Conservation (phyloP, 371 early-diverging fungal genomes). For the Rhizopus delemar region DNA sequence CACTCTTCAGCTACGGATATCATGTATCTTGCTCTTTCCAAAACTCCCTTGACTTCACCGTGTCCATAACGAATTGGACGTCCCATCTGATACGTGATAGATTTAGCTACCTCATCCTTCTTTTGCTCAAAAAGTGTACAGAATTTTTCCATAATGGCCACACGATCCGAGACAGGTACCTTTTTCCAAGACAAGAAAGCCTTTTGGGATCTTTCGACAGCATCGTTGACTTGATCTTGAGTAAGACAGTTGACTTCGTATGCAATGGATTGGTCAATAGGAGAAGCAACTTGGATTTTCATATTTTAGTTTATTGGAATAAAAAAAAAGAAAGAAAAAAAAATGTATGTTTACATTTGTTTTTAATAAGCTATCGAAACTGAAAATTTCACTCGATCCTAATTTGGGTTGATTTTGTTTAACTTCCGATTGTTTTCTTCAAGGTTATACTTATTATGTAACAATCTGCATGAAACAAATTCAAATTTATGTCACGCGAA, state of each 20-base stretch:
- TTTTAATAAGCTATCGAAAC: not conserved
- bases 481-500: too few relatives aligned
- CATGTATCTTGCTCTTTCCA: conserved; percentile 73
- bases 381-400: too few relatives aligned
- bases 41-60: conserved; percentile 75
- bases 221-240: conserved; percentile 44
- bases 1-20: conserved; percentile 69
- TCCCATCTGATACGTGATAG: conserved; percentile 74
- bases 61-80: conserved; percentile 72
- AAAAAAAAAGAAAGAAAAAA: conserved; percentile 2
- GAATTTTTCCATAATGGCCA: conserved; percentile 56
- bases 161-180: conserved; percentile 57
- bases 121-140: conserved; percentile 59
- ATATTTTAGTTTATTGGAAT: conserved; percentile 1
- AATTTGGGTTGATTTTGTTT: too few relatives aligned
- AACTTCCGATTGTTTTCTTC: too few relatives aligned
- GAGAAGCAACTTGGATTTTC: conserved; percentile 43
- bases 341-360: not conserved
- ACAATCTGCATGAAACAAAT: too few relatives aligned
- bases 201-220: conserved; percentile 40
- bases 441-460: too few relatives aligned
- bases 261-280: conserved; percentile 33
- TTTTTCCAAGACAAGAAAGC: conserved; percentile 60
- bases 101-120: conserved; percentile 61
- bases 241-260: conserved; percentile 36